Evolutionary conservation across 2,329 filamentous ascomycete genomes (phyloP), one percentile per base, ranked within the genome.

Genomic region (Talaromyces rugulosus): DNA sequence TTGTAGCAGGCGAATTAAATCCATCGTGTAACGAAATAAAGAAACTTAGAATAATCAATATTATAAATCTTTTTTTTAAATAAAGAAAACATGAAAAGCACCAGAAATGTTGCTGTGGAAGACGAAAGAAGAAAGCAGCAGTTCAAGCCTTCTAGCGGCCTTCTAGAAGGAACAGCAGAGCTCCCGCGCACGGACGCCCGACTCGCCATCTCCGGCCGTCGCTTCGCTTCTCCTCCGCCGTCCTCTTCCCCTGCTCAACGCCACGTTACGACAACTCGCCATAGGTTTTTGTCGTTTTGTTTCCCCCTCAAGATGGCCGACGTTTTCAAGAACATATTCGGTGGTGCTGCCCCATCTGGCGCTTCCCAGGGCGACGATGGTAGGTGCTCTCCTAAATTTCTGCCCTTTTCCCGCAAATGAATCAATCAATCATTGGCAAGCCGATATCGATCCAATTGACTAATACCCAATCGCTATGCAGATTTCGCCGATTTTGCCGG

Each of bases 401-500:
- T 40, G 44, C 63, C 57, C 34, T 58, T 31, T 34, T 36, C 54
- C 51, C 27, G 62, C 59, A 30, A n/a, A 23, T 9, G n/a, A 18
- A 23, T 23, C 23, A 18, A 47, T 52, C 60, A 56, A 47, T 65
- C 36, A 40, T n/a, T 40, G 2, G 36, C 9, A 18, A 31, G 12
- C 33, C 23, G 23, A 23, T 23, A 50, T 23, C 55, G 63, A 34
- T 33, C 27, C 34, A 14, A 27, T 62, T 36, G 28, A 40, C 52
- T 36, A 5, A 18, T 11, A 16, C 30, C 33, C 16, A 31, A 12
- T 23, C 18, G 12, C 28, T 34, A 23, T 47, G 44, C 53, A 57
- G 52, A 59, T 56, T 44, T 64, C 51, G 44, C 61, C 79, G 94
- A 97, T 82, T 98, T 96, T 73, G 91, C 92, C 64, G 88, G 87